Percentiles rank a stretch among this genome's conserved stretches.
phyloP scores from a whole-genome alignment of 2,329 filamentous ascomycete species.

The Scytalidium sp. region DNA sequence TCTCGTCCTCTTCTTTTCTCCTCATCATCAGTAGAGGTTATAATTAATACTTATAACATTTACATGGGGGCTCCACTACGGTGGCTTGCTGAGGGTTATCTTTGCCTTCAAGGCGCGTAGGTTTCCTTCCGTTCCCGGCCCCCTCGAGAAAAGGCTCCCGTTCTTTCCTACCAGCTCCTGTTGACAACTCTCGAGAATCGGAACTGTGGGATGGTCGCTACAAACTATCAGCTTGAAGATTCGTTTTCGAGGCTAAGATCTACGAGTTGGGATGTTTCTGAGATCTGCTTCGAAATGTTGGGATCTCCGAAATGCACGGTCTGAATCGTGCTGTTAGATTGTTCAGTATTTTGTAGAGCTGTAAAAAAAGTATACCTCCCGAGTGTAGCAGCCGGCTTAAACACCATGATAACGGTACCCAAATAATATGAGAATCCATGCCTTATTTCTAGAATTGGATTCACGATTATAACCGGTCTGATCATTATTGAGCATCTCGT shows the following conservation, averaged over 20 bases:
- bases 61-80: conserved; percentile 35
- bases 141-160: conserved; percentile 34
- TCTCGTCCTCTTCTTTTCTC: conserved; percentile 14
- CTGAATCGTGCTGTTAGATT: too few relatives aligned
- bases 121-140: conserved; percentile 40
- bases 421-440: too few relatives aligned
- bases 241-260: neutral
- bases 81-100: conserved; percentile 38
- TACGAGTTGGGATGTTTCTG: neutral
- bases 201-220: conserved; percentile 42
- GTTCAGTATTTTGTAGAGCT: too few relatives aligned
- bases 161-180: conserved; percentile 40
- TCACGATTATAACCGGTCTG: too few relatives aligned
- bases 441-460: too few relatives aligned
- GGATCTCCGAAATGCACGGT: too few relatives aligned
- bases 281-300: too few relatives aligned
- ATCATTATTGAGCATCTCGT: too few relatives aligned
- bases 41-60: conserved; percentile 34
- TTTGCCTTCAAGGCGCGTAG: conserved; percentile 24
- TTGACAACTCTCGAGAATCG: conserved; percentile 26
- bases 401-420: too few relatives aligned
- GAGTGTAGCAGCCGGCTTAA: too few relatives aligned
- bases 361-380: too few relatives aligned
- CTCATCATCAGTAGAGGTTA: conserved; percentile 34
- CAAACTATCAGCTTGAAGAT: conserved; percentile 16